phyloP scores from a whole-genome alignment of 257 asterid species.

The Rauvolfia tetraphylla region DNA sequence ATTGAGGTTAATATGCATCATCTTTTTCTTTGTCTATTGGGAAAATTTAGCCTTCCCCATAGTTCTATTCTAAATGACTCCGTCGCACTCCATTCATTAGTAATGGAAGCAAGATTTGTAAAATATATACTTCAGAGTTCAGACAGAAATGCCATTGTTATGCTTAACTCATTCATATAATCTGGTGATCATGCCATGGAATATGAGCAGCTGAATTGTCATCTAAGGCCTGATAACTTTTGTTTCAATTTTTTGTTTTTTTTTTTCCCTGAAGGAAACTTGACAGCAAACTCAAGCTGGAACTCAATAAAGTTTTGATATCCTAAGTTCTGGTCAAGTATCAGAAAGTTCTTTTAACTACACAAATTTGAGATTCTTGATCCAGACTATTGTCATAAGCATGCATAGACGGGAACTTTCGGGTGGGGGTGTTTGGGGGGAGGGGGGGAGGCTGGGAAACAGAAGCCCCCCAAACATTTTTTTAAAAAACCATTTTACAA shows the following conservation, averaged over 20 bases:
- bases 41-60: background rate
- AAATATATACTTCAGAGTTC: background rate
- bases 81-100: background rate
- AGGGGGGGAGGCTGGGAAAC: too few species aligned
- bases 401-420: too few species aligned
- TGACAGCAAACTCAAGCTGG: background rate
- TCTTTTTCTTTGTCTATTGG: background rate
- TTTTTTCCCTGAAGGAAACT: background rate
- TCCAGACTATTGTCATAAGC: background rate
- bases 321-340: background rate
- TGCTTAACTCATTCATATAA: background rate
- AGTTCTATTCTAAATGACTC: background rate
- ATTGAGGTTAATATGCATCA: background rate
- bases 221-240: background rate
- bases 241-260: background rate
- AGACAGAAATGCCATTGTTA: background rate
- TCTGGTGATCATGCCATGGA: background rate
- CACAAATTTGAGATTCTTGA: background rate
- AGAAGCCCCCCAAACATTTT: too few species aligned
- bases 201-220: background rate
- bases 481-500: too few species aligned
- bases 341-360: background rate
- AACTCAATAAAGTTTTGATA: background rate
- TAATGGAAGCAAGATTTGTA: background rate
- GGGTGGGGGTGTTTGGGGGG: too few species aligned